Evolutionary conservation across 2,329 filamentous ascomycete species (phyloP).

Genomic region (Aureobasidium sp.): DNA sequence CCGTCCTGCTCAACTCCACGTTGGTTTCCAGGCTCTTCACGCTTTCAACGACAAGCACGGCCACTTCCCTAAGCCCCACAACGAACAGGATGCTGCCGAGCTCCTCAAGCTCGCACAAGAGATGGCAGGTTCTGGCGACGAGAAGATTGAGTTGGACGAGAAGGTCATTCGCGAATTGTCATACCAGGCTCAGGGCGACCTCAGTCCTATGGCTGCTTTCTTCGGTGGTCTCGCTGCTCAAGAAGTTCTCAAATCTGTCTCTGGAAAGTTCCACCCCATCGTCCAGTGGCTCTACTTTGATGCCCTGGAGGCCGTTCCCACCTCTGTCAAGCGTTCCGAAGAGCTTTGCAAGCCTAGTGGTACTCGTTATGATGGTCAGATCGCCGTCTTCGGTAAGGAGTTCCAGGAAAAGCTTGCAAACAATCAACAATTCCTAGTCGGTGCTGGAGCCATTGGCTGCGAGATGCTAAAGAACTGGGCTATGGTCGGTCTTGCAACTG

Average conservation of each 20-base stretch:
- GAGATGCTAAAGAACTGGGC: slow-evolving; percentile 99
- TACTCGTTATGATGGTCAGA: slow-evolving; percentile 90
- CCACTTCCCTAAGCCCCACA: slow-evolving; percentile 71
- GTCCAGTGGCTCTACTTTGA: slow-evolving; percentile 97
- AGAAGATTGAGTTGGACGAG: slow-evolving; percentile 78
- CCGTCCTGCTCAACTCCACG: slow-evolving; percentile 81
- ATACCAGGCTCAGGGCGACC: slow-evolving; percentile 85
- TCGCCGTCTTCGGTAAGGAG: slow-evolving; percentile 87
- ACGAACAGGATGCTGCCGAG: slow-evolving; percentile 73
- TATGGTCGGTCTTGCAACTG: slow-evolving; percentile 90
- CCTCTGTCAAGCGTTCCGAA: slow-evolving; percentile 64
- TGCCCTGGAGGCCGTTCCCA: slow-evolving; percentile 88
- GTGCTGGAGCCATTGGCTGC: slow-evolving; percentile 93
- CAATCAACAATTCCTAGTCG: slow-evolving; percentile 86
- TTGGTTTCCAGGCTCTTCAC: slow-evolving; percentile 88
- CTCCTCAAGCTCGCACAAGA: slow-evolving; percentile 67
- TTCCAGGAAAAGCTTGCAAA: slow-evolving; percentile 93
- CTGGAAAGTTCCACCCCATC: slow-evolving; percentile 95
- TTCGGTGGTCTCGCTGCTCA: slow-evolving; percentile 92
- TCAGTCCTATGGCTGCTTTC: slow-evolving; percentile 87
- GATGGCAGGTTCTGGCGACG: slow-evolving; percentile 57
- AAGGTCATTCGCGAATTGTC: slow-evolving; percentile 88
- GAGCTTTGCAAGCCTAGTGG: slow-evolving; percentile 80
- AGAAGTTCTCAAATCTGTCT: slow-evolving; percentile 92
- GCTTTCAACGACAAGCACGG: slow-evolving; percentile 70